phyloP scores from a whole-genome alignment of 2,329 filamentous ascomycete species.

The Pyrenochaeta sp. region DNA sequence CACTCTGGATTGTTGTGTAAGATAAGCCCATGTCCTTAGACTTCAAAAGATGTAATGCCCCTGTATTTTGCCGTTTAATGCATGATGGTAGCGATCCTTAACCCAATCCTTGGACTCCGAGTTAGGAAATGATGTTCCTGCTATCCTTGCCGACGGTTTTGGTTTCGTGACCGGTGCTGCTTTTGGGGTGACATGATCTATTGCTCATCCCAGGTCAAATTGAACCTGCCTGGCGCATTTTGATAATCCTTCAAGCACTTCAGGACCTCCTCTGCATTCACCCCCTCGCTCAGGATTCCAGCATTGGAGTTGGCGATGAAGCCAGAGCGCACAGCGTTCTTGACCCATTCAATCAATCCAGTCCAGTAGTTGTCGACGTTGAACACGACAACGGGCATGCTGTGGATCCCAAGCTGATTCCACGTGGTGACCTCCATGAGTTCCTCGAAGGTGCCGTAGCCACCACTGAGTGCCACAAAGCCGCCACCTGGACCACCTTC shows the following conservation, averaged over 20 bases:
- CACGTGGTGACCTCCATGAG: slow-evolving; percentile 90
- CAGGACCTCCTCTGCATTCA: slow-evolving; percentile 75
- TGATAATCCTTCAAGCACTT: slow-evolving; percentile 75
- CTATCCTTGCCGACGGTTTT: no score
- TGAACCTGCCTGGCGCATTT: slow-evolving; percentile 75
- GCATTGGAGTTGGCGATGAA: slow-evolving; percentile 78
- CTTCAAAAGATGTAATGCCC: no score
- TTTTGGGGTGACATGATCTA: no score
- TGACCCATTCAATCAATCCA: slow-evolving; percentile 82
- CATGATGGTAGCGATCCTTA: no score
- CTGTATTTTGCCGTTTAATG: no score
- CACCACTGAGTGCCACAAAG: slow-evolving; percentile 87
- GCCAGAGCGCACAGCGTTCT: slow-evolving; percentile 74
- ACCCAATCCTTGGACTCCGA: no score
- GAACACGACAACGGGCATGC: slow-evolving; percentile 73
- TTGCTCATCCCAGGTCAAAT: slow-evolving; percentile 77
- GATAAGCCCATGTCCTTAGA: no score
- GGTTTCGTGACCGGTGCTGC: no score
- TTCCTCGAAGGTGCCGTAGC: slow-evolving; percentile 96
- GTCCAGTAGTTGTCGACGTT: slow-evolving; percentile 95
- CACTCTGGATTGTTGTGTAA: no score
- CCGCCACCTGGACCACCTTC: slow-evolving; percentile 81
- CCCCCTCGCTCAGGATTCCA: slow-evolving; percentile 80
- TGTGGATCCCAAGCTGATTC: slow-evolving; percentile 97
- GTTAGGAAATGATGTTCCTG: no score